Evolutionary conservation across 2,329 filamentous ascomycete species (phyloP), one percentile per base, ranked within the genome.

Genomic region (Ophiostoma sp.): DNA sequence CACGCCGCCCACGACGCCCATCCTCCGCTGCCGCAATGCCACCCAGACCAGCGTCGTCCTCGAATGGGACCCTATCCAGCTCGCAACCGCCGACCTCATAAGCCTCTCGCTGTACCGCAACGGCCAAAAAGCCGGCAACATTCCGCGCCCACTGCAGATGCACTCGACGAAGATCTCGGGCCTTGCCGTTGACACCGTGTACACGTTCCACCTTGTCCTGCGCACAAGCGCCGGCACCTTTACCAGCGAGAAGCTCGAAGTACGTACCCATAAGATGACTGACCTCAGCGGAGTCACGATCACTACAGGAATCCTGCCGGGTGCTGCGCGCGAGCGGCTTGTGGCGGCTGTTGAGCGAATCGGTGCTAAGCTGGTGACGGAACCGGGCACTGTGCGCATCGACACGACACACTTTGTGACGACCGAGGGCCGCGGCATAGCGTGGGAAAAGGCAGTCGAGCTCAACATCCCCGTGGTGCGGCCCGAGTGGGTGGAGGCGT

Each of bases 321-420:
- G 85, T 7, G 81, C 88, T 67, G 82, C 89, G 68, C 88, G 87
- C 76, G 92, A 96, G 73, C 88, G 84, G 71, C 84, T 99, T 27
- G 83, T 85, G 64, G 84, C 83, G 63, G 92, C 93, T 1, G 86
- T 97, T 47, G 89, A 95, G 75, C 85, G 92, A 73, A 96, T 99
- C 74, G 95, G 95, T 65, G 95, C 92, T 70, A 97, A 95, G 82
- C 83, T 98, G 72, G 90, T 92, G 69, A 14, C 69, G 58, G 72
- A 73, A 4, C 69, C 68, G 40, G 94, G 97, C 74, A 27, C 86
- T 12, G 93, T 98, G 66, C 87, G 94, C 74, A 98, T 99, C 76
- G 95, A 99, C 77, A 99, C 95, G 0, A 99, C 95, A 16, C 95
- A 99, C 79, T 99, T 99, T 77, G 92, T 99, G 70, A 98, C 94